Evolutionary conservation across 2,329 filamentous ascomycete genomes (phyloP).

Genomic region (Microcyclospora pomicola): DNA sequence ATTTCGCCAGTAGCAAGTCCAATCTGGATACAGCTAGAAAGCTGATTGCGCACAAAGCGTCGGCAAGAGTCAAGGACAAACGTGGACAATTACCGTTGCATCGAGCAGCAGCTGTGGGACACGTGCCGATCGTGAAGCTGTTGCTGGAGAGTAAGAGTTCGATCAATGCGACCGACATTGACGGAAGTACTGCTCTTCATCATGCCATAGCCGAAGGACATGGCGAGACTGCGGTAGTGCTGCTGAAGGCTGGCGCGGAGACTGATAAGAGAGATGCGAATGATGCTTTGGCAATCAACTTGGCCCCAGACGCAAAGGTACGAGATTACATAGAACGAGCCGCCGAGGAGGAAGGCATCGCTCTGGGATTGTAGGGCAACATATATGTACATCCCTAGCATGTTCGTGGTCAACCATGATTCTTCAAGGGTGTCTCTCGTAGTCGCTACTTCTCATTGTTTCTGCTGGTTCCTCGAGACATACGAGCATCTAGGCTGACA

Average conservation of each 20-base stretch:
- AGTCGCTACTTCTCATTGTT: too few species aligned
- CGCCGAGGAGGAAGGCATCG: constrained; percentile 76
- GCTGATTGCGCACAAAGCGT: constrained; percentile 64
- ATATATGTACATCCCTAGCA: too few species aligned
- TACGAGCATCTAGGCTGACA: too few species aligned
- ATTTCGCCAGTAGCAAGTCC: constrained; percentile 82
- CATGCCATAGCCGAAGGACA: constrained; percentile 65
- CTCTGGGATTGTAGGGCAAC: constrained; percentile 17
- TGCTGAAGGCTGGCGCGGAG: constrained; percentile 78
- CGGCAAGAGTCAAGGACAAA: constrained; percentile 66
- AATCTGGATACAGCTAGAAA: constrained; percentile 69
- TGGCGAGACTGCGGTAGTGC: constrained; percentile 66
- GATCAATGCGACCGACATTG: constrained; percentile 65
- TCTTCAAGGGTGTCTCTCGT: too few species aligned
- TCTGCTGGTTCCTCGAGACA: too few species aligned
- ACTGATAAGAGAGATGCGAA: constrained; percentile 60
- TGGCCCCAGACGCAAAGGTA: constrained; percentile 78
- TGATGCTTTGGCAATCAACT: constrained; percentile 58
- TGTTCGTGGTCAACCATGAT: too few species aligned
- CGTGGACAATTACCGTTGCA: constrained; percentile 85
- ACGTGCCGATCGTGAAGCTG: constrained; percentile 70
- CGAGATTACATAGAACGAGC: constrained; percentile 60
- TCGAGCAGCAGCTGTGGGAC: constrained; percentile 79
- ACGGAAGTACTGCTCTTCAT: constrained; percentile 80
- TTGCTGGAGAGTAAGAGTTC: constrained; percentile 67